Base-by-base conservation (phyloP, 2,329 filamentous ascomycete genomes). In the Fusarium cyanostomum region DNA sequence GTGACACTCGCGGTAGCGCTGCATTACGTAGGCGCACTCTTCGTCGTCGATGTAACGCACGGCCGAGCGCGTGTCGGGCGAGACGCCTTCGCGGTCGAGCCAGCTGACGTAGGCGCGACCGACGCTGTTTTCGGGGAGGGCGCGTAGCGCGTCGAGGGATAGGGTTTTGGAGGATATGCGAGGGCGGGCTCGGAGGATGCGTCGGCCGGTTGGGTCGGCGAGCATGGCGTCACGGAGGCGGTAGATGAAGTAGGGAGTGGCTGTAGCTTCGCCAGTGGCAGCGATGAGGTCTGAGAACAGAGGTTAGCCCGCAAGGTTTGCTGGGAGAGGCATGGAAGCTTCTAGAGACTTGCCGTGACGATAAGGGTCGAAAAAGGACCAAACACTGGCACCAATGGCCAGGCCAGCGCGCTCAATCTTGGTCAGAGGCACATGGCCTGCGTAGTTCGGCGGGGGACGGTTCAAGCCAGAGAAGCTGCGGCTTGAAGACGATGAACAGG, bases 1-100 rank as follows among this genome's bases (percentile, higher is more conserved):
- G 77, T 99, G 95, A 67, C 91, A 96, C 78, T 99, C 95, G 62
- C 95, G 89, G 78, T 99, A 99, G 51, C 95, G 88, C 81, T 98
- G 95, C 91, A 99, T 96, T 15, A 98, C 95, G 80, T 98, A 99
- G 31, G 95, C 95, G 75, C 94, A 96, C 78, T 99, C 95, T 69
- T 91, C 89, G 73, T 98, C 89, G 76, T 98, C 94, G 62, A 99
- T 93, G 79, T 96, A 98, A 49, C 91, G 87, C 35, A 99, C 95
- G 2, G 78, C 75, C 35, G 89, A 82, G 41, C 95, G 88, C 7
- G 94, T 97, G 76, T 99, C 95, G 1, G 95, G 95, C 8, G 91
- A 91, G 12, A 99, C 94, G 60, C 92, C 92, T 77, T 99, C 95
- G 41, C 91, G 86, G 77, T 97, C 93, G n/a, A 98, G 84, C 94